Evolutionary conservation across 768 basidiomycete genomes (phyloP), one percentile per base, ranked within the genome.

Genomic region (Leccinum variicolor): DNA sequence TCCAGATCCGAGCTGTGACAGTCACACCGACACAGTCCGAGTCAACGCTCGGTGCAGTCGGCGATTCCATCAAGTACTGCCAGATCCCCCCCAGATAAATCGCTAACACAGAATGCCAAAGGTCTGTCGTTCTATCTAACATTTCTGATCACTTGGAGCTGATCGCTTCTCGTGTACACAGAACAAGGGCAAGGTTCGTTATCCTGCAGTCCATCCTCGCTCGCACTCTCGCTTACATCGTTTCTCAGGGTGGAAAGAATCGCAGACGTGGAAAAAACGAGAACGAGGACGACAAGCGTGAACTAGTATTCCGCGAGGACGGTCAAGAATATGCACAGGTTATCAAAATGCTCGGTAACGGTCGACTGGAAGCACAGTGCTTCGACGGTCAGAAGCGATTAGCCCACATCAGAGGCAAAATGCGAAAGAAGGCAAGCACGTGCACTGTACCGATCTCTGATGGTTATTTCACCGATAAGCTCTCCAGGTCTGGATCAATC

Each of bases 261-360:
- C 85, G 96, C 77, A 84, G 97, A 84, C 84, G 97, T 78, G 97
- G 97, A 82, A 99, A 99, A 85, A 98, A 98, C 77, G 96, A 99
- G 80, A 97, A 96, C 77, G 97, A 98, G 55, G 91, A 92, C 66
- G 92, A 97, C 79, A 98, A 98, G 82, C 90, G 97, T 66, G 97
- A 99, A 74, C 84, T 98, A 56, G 94, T 98, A 41, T 98, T 98
- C 82, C 89, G 92, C 68, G 96, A 98, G 74, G 97, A 98, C 69
- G 96, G 96, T 7, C 97, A 99, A 76, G 94, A 98, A 74, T 99
- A 99, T 74, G 97, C 94, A 15, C 97, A 98, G 74, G 97, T 98
- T 52, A 87, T 78, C 54, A 99, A 98, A 80, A 99, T 99, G 97
- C 82, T 99, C 45, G 97, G 97, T 29, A 99, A 99, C 69, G 96